These are phyloP conservation scores for Asclepias syriaca DNA, from an alignment of 257 asterid genomes.

Conservation along the genomic window DNA sequence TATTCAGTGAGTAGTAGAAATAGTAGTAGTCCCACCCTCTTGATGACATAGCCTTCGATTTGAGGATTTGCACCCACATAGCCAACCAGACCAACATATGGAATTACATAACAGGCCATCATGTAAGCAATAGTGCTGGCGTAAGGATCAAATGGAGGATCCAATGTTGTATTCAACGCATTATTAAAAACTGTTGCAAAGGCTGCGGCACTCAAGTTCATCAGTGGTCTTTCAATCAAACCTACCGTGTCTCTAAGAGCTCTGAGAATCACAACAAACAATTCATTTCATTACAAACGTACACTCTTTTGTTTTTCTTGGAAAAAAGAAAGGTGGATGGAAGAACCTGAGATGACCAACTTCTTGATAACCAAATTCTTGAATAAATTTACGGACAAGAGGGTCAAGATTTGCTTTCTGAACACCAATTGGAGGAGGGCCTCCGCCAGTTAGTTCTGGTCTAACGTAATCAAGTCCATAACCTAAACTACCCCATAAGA, in stretches of 20 bases:
- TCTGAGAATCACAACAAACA: constrained; percentile 15
- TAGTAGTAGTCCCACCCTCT: constrained; percentile 16
- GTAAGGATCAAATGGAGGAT: constrained; percentile 48
- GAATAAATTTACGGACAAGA: constrained; percentile 4
- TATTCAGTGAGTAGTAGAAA: no score
- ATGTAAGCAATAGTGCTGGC: constrained; percentile 36
- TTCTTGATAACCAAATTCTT: constrained; percentile 27
- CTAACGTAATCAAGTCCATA: constrained; percentile 36
- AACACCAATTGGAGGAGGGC: constrained; percentile 44
- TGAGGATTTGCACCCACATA: constrained; percentile 49
- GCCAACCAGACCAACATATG: constrained; percentile 40
- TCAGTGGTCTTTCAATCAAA: constrained; percentile 36
- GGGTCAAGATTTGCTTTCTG: constrained; percentile 38
- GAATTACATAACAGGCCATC: constrained; percentile 37
- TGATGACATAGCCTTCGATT: constrained; percentile 24
- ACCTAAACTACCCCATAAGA: constrained; percentile 33
- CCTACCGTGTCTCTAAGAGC: constrained; percentile 36
- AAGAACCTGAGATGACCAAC: constrained; percentile 33
- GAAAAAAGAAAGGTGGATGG: background rate
- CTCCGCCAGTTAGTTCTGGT: constrained; percentile 31
- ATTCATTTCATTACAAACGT: no score
- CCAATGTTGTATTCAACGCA: constrained; percentile 39
- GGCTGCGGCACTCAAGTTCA: constrained; percentile 21
- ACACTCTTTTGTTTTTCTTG: no score
- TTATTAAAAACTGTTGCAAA: constrained; percentile 34